Conservation (phyloP, 2,329 filamentous ascomycete species). For the Aspergillus carbonarius region DNA sequence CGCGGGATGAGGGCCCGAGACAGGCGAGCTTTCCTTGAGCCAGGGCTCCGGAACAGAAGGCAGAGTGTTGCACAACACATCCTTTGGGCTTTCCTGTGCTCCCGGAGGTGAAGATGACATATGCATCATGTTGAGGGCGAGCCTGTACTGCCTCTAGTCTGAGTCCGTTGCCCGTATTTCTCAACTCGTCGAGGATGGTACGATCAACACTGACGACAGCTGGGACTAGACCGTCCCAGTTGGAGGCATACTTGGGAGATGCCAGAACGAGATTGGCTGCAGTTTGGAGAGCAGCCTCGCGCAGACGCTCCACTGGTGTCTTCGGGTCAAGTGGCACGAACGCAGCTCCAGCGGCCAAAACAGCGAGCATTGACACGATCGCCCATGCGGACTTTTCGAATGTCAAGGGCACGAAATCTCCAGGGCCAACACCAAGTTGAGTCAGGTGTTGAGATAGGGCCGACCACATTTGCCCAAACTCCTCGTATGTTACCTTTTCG, state of each 20-base stretch:
- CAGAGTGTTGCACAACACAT: constrained; percentile 70
- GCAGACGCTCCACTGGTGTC: constrained; percentile 24
- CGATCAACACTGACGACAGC: constrained; percentile 66
- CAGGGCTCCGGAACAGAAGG: constrained; percentile 11
- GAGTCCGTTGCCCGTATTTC: background rate
- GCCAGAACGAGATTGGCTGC: constrained; percentile 20
- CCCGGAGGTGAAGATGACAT: constrained; percentile 74
- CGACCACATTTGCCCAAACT: background rate
- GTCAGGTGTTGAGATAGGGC: constrained; percentile 7
- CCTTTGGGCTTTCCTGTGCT: constrained; percentile 86
- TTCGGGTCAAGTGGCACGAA: constrained; percentile 33
- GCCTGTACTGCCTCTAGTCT: background rate
- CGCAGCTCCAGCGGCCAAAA: constrained; percentile 29
- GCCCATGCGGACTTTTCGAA: constrained; percentile 32
- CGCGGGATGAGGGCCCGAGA: constrained; percentile 25
- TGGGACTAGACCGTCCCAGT: background rate
- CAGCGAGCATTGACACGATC: constrained; percentile 30
- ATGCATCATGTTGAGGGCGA: constrained; percentile 48
- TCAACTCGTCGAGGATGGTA: constrained; percentile 34
- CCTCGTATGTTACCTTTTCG: background rate
- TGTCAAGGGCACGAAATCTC: constrained; percentile 23
- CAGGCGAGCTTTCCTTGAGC: constrained; percentile 22
- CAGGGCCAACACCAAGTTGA: constrained; percentile 28
- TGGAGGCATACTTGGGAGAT: background rate
- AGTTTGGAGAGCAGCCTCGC: constrained; percentile 22